Evolutionary conservation across 2,329 filamentous ascomycete species (phyloP).

Genomic region (Fusarium longipes): DNA sequence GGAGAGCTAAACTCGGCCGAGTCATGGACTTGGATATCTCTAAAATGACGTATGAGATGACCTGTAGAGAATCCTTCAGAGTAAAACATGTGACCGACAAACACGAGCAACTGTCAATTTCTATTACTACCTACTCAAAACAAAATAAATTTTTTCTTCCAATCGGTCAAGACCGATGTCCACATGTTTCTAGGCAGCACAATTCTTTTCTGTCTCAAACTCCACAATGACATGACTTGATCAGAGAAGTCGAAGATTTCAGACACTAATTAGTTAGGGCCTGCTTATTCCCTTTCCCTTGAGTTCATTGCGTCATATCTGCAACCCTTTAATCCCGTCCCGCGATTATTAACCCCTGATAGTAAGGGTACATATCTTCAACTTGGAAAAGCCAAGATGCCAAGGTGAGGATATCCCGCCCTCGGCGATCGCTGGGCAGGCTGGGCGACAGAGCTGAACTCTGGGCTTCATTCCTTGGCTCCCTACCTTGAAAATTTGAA

Average conservation of each 20-base stretch:
- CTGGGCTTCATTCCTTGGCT: constrained; percentile 11
- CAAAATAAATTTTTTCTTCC: not conserved
- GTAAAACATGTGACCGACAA: not conserved
- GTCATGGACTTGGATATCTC: not conserved
- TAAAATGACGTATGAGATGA: not conserved
- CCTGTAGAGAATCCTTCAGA: not conserved
- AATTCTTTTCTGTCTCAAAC: constrained; percentile 12
- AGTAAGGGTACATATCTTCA: too few species aligned
- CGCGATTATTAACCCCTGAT: not conserved
- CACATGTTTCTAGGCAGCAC: constrained; percentile 24
- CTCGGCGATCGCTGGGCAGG: constrained; percentile 12
- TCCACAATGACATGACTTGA: constrained; percentile 24
- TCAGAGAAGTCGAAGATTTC: not conserved
- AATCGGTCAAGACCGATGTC: constrained; percentile 8
- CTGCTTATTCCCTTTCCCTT: constrained; percentile 20
- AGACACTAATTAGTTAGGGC: not conserved
- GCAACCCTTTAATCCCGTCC: not conserved
- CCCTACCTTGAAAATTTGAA: too few species aligned
- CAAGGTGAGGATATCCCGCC: constrained; percentile 3
- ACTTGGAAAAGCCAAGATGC: constrained; percentile 5
- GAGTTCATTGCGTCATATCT: constrained; percentile 16
- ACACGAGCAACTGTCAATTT: not conserved
- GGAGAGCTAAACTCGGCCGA: constrained; percentile 1
- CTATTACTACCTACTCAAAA: not conserved
- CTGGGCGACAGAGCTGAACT: constrained; percentile 1